Evolutionary conservation across 768 basidiomycete species (phyloP), one percentile per base, ranked within the genome.

Genomic region (Leccinum truebloodii): DNA sequence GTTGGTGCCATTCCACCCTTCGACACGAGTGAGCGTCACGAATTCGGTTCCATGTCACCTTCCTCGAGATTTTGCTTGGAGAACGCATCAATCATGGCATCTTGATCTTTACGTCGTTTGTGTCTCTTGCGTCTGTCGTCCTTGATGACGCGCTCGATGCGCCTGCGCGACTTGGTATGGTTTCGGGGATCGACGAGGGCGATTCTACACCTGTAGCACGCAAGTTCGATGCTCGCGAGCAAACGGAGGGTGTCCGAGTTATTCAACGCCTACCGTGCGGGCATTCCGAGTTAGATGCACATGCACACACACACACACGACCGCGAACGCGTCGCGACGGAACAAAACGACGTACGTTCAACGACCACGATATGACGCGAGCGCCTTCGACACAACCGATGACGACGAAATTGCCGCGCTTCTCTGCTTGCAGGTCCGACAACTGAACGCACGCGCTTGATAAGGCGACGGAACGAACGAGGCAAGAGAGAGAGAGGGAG

Each of bases 341-440:
- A 20, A 20, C n/a, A 54, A 48, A 49, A 41, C 52, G 58, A 49
- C 86, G 58, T 66, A 91, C 91, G 68, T 93, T 92, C 60, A 93
- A 71, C 32, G 92, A 93, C 90, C 91, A 94, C 14, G 92, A 93
- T 34, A 93, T 78, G 44, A 94, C 91, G 46, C 82, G 84, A 44
- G 79, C 71, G 22, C 85, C 86, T 60, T 93, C 89, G 22, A 94
- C 85, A 58, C 88, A 89, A 48, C 89, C 87, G 57, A 94, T 83
- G 28, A 94, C 90, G 22, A 94, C 87, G 69, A 94, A 94, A 71
- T 92, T 93, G 55, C 92, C 92, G 63, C 92, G 83, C 75, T 90
- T 90, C 75, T 94, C 92, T 18, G 90, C 91, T 77, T 92, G 89
- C 39, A 93, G 75, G 70, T 92, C 87, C 59, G 84, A 84, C 24